Evolutionary conservation across 73 alveolate genomes (phyloP).

Genomic region (Paramecium tetraurelia): DNA sequence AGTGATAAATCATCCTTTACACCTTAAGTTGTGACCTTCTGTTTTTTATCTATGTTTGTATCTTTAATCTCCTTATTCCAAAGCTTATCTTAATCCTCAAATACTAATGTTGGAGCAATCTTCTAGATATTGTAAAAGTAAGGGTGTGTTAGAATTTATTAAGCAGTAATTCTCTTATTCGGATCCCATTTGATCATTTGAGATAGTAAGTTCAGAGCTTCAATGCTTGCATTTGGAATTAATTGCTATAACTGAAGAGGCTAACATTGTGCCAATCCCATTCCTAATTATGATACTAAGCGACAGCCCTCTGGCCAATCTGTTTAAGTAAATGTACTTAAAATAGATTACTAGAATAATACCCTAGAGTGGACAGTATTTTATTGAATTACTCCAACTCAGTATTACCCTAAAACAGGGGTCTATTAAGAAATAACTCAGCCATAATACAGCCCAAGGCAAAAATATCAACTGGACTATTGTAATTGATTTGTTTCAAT

Average conservation of each 20-base stretch:
- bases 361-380: slow-evolving; percentile 80
- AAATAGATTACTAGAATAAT: background rate
- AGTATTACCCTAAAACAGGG: slow-evolving; percentile 94
- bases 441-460: slow-evolving; percentile 98
- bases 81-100: background rate
- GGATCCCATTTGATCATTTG: slow-evolving; percentile 96
- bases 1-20: background rate
- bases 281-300: slow-evolving; percentile 82
- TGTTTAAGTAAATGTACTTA: slow-evolving; percentile 79
- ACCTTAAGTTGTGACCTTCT: background rate
- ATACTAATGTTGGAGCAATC: background rate
- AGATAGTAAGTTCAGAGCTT: slow-evolving; percentile 89
- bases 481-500: slow-evolving; percentile 87
- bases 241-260: slow-evolving; percentile 69
- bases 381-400: slow-evolving; percentile 94
- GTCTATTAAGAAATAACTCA: slow-evolving; percentile 90
- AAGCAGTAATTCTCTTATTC: slow-evolving; percentile 91
- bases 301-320: slow-evolving; percentile 96
- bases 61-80: background rate
- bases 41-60: background rate
- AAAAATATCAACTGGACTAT: slow-evolving; percentile 95
- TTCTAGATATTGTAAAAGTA: slow-evolving; percentile 64
- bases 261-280: slow-evolving; percentile 79
- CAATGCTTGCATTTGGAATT: slow-evolving; percentile 85
- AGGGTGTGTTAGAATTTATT: slow-evolving; percentile 85